These are phyloP conservation scores for sunflower (Helianthus annuus) DNA, from an alignment of 129 eudicot species.

Conservation along the genomic window DNA sequence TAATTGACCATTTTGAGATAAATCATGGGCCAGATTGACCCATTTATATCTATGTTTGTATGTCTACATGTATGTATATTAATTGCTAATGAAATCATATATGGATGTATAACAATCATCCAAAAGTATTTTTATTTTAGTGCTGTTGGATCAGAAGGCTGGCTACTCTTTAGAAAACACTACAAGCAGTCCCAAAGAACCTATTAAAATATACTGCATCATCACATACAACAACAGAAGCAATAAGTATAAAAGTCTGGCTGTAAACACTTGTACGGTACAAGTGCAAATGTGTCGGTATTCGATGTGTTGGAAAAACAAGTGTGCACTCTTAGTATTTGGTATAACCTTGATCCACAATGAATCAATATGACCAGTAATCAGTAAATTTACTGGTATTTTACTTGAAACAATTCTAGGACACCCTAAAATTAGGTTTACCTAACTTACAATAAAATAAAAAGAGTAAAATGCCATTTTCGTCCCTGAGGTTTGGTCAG, in stretches of 20 bases:
- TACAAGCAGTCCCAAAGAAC: slow-evolving; percentile 18
- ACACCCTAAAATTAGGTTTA: neutral
- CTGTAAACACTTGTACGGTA: neutral
- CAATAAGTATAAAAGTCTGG: slow-evolving; percentile 2
- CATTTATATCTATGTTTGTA: neutral
- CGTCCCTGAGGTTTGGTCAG: too few relatives aligned
- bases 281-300: neutral
- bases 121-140: neutral
- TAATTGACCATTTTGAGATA: neutral
- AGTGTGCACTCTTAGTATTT: neutral
- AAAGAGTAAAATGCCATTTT: too few relatives aligned
- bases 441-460: neutral
- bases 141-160: slow-evolving; percentile 6
- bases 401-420: neutral
- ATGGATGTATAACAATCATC: slow-evolving; percentile 2
- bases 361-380: neutral
- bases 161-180: slow-evolving; percentile 15
- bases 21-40: neutral
- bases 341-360: neutral
- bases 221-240: slow-evolving; percentile 20
- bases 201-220: slow-evolving; percentile 25
- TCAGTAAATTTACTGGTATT: neutral
- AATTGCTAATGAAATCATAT: neutral
- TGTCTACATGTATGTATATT: neutral
- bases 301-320: neutral